A percentile compares a stretch with the other conserved stretches of the same genome.
Evolutionary conservation across 2,329 filamentous ascomycete species (phyloP).

Genomic region (Aspergillus neotritici): DNA sequence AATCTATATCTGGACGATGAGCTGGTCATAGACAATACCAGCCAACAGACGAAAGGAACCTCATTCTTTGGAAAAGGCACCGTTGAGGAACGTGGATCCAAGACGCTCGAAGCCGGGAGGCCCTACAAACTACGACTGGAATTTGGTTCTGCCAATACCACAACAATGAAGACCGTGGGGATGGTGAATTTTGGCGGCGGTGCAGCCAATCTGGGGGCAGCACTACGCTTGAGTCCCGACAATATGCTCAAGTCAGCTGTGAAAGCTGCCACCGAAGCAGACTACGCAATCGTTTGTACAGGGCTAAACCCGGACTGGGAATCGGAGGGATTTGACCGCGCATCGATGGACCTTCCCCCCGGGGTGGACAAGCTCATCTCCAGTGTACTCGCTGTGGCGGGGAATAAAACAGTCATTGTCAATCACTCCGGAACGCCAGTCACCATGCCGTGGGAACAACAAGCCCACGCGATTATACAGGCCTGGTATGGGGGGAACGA

Average conservation of each 20-base stretch:
- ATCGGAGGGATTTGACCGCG: constrained; percentile 42
- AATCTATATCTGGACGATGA: constrained; percentile 56
- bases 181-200: constrained; percentile 21
- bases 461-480: constrained; percentile 55
- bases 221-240: constrained; percentile 14
- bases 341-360: constrained; percentile 50
- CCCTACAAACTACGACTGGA: constrained; percentile 29
- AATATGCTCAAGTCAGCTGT: constrained; percentile 11
- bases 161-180: constrained; percentile 20
- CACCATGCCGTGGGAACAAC: constrained; percentile 42
- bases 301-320: constrained; percentile 30
- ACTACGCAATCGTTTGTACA: constrained; percentile 19
- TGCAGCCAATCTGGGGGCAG: constrained; percentile 23
- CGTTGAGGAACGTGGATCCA: constrained; percentile 50
- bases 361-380: constrained; percentile 52
- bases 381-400: constrained; percentile 59
- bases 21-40: constrained; percentile 56
- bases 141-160: constrained; percentile 24
- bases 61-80: constrained; percentile 62
- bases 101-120: constrained; percentile 22
- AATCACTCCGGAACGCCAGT: constrained; percentile 69
- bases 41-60: constrained; percentile 53
- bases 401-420: constrained; percentile 60
- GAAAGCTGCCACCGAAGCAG: constrained; percentile 11
- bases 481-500: constrained; percentile 82